Percentiles rank a stretch among this genome's conserved stretches.
Evolutionary conservation across 495 filamentous ascomycete species (phyloP).

Genomic region (Tricharina praecox): DNA sequence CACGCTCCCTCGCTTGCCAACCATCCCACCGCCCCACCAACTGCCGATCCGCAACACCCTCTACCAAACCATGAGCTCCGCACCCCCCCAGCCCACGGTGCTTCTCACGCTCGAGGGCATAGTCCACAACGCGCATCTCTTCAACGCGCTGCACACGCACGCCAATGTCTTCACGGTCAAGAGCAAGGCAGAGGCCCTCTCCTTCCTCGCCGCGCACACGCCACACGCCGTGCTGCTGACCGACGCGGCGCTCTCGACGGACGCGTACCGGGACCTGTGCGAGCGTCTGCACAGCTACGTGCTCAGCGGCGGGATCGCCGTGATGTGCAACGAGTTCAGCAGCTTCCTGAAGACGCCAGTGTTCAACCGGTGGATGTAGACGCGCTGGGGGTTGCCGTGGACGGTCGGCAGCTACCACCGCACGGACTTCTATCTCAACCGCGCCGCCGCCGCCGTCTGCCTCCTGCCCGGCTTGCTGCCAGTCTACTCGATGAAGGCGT

Average conservation of each 20-base stretch:
- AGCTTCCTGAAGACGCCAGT: slow-evolving; percentile 1
- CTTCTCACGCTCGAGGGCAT: no score
- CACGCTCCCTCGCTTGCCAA: no score
- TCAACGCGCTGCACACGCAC: neutral
- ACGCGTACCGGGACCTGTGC: neutral
- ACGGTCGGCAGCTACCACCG: slow-evolving; percentile 5
- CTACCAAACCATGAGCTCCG: no score
- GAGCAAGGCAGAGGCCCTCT: neutral
- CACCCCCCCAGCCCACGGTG: no score
- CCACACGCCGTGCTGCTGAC: neutral
- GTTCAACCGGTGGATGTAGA: slow-evolving; percentile 6
- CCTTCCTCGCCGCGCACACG: neutral
- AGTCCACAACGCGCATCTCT: neutral
- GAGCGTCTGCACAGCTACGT: neutral
- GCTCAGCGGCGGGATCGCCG: neutral
- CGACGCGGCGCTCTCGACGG: neutral
- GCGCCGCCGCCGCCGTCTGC: neutral
- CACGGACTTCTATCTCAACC: slow-evolving; percentile 2
- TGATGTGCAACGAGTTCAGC: neutral
- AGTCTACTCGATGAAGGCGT: slow-evolving; percentile 32
- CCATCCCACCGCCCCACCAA: no score
- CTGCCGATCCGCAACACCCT: no score
- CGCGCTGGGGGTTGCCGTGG: slow-evolving; percentile 4
- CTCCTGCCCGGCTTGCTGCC: slow-evolving; percentile 14
- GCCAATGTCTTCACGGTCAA: neutral